A percentile compares a stretch with the other conserved stretches of the same genome.
Conservation (phyloP, 495 filamentous ascomycete species). For the Penicillium dipodomyicola region DNA sequence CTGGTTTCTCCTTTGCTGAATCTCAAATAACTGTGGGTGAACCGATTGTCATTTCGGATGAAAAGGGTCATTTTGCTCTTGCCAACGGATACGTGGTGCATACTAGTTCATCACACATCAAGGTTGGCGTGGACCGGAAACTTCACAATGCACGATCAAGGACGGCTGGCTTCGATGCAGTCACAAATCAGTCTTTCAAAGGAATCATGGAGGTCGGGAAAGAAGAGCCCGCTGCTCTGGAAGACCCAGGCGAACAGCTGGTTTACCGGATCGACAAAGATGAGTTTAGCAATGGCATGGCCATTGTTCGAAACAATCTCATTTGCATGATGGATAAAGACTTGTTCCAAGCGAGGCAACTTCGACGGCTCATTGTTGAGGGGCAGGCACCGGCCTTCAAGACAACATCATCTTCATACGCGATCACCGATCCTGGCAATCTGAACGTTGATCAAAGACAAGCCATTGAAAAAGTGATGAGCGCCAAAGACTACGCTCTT, state of each 20-base stretch:
- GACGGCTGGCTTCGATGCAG: constrained; percentile 68
- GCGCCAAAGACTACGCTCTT: constrained; percentile 87
- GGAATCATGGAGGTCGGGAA: constrained; percentile 87
- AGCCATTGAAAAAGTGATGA: constrained; percentile 93
- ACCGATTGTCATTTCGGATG: constrained; percentile 94
- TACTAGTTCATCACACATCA: constrained; percentile 68
- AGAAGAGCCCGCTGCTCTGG: constrained; percentile 42
- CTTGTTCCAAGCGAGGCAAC: constrained; percentile 64
- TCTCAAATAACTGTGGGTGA: constrained; percentile 89
- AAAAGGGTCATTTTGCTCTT: constrained; percentile 89
- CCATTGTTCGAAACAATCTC: constrained; percentile 87
- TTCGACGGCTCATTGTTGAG: constrained; percentile 77
- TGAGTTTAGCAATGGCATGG: constrained; percentile 97
- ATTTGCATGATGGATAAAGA: constrained; percentile 86
- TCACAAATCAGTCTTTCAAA: constrained; percentile 76
- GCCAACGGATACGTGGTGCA: constrained; percentile 86
- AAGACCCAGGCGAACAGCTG: constrained; percentile 55
- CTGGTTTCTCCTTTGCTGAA: constrained; percentile 77
- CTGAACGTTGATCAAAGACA: constrained; percentile 84
- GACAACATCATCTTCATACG: constrained; percentile 56
- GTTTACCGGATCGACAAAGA: constrained; percentile 92
- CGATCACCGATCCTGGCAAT: constrained; percentile 45
- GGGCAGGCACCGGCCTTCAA: constrained; percentile 71
- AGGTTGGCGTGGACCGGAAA: constrained; percentile 81
- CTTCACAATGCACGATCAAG: constrained; percentile 82